Evolutionary conservation across 228 moss, liverwort and hornwort genomes (phyloP).

Genomic region (Sphagnum fallax): DNA sequence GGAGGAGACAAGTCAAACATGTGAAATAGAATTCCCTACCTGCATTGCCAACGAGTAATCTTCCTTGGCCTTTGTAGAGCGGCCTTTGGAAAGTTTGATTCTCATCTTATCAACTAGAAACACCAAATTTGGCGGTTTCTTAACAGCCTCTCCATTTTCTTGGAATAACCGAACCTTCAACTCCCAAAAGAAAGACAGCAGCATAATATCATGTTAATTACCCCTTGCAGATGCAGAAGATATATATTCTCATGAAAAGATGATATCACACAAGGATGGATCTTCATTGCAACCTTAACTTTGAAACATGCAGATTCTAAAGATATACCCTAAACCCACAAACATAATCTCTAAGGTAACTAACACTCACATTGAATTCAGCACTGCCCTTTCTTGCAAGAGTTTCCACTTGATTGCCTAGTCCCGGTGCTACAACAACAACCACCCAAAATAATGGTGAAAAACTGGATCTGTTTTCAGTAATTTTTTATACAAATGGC

Average conservation of each 20-base stretch:
- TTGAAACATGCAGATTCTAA: too few relatives aligned
- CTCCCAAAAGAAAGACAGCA: too few relatives aligned
- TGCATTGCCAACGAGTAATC: constrained; percentile 64
- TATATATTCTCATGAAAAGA: too few relatives aligned
- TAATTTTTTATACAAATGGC: too few relatives aligned
- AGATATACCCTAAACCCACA: too few relatives aligned
- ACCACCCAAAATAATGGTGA: not conserved
- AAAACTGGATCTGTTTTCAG: too few relatives aligned
- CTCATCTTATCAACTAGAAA: constrained; percentile 60
- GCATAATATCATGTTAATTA: too few relatives aligned
- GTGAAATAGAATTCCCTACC: constrained; percentile 17
- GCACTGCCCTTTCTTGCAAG: constrained; percentile 68
- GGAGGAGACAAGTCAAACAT: not conserved
- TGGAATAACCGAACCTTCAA: constrained; percentile 41
- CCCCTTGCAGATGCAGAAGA: too few relatives aligned
- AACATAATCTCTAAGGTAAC: too few relatives aligned
- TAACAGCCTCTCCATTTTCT: constrained; percentile 44
- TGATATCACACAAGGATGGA: too few relatives aligned
- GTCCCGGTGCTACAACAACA: constrained; percentile 45
- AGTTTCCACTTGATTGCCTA: constrained; percentile 72
- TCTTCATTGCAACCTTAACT: too few relatives aligned
- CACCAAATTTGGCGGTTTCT: constrained; percentile 49
- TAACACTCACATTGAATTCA: constrained; percentile 55
- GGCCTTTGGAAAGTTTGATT: constrained; percentile 64
- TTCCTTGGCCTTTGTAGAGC: constrained; percentile 55